Conservation (phyloP, 192 early-diverging fungal species). For the Backusella psychrophila region DNA sequence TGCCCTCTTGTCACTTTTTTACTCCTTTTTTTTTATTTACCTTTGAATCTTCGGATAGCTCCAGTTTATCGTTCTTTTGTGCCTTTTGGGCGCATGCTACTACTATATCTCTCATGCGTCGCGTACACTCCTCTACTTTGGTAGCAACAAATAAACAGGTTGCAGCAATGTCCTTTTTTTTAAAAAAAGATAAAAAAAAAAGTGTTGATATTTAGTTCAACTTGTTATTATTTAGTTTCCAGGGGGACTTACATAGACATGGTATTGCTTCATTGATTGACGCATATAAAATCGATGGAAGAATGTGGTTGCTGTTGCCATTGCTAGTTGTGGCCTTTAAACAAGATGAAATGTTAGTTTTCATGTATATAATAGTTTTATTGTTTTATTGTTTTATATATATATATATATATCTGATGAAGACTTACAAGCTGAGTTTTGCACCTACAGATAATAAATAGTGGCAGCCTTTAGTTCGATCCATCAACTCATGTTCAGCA, state of each 20-base stretch:
- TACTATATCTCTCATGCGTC: conserved; percentile 52
- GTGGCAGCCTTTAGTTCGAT: conserved; percentile 52
- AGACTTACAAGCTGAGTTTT: conserved; percentile 43
- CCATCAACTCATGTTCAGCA: conserved; percentile 51
- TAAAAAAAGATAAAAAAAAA: no score
- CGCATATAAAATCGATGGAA: conserved; percentile 83
- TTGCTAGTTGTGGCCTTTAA: conserved; percentile 48
- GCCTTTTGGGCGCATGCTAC: conserved; percentile 49
- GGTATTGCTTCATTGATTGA: conserved; percentile 56
- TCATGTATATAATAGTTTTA: no score
- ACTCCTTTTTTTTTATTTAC: conserved; percentile 11
- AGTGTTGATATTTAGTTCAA: not conserved
- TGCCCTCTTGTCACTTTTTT: not conserved
- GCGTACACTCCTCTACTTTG: conserved; percentile 57
- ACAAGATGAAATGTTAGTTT: not conserved
- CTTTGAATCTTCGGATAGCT: conserved; percentile 27
- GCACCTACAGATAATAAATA: conserved; percentile 49
- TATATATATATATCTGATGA: not conserved
- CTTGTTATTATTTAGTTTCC: not conserved
- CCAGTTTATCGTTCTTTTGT: conserved; percentile 44
- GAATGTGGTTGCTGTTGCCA: conserved; percentile 64
- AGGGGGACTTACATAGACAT: conserved; percentile 58
- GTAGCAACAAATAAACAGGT: conserved; percentile 60
- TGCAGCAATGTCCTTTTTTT: conserved; percentile 55
- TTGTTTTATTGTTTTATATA: not conserved